A percentile compares a stretch with the other conserved stretches of the same genome.
phyloP scores from a whole-genome alignment of 2,329 filamentous ascomycete genomes.

The Coniella vitis region DNA sequence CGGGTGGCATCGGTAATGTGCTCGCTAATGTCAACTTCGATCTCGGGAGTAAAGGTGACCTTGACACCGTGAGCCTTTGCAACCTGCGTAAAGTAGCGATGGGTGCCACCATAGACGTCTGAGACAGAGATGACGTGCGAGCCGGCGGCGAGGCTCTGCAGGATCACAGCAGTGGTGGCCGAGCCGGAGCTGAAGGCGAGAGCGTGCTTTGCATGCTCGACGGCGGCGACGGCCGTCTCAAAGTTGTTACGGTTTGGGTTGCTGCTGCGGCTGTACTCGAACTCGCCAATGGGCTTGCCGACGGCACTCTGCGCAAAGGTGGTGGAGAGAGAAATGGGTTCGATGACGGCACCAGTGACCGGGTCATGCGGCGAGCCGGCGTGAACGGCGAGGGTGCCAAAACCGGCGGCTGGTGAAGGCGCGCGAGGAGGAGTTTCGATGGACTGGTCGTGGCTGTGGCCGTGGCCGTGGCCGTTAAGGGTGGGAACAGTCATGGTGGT shows the following conservation, averaged over 20 bases:
- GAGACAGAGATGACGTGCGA: constrained; percentile 95
- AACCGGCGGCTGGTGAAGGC: constrained; percentile 67
- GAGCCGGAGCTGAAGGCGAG: constrained; percentile 93
- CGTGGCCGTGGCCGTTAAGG: constrained; percentile 6
- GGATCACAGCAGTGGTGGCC: constrained; percentile 84
- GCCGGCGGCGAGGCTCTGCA: constrained; percentile 84
- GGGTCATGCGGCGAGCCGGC: constrained; percentile 88
- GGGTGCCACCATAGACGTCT: constrained; percentile 96
- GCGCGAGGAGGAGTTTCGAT: constrained; percentile 64
- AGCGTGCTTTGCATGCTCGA: constrained; percentile 88
- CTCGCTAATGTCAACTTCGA: constrained; percentile 78
- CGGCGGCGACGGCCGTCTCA: constrained; percentile 80
- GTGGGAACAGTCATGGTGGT: constrained; percentile 7
- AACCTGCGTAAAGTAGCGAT: constrained; percentile 98
- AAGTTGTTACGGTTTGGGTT: constrained; percentile 97
- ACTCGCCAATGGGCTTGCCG: constrained; percentile 77
- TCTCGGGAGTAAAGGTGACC: constrained; percentile 89
- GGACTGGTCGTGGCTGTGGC: constrained; percentile 23
- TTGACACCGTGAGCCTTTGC: constrained; percentile 88
- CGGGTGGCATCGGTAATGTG: constrained; percentile 87
- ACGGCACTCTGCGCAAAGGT: constrained; percentile 91
- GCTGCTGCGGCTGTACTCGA: constrained; percentile 88
- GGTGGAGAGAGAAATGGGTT: constrained; percentile 90
- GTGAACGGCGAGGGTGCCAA: constrained; percentile 92
- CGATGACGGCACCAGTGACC: constrained; percentile 88